Evolutionary conservation across 192 early-diverging fungal species (phyloP).

Genomic region (Umbelopsis sp.): DNA sequence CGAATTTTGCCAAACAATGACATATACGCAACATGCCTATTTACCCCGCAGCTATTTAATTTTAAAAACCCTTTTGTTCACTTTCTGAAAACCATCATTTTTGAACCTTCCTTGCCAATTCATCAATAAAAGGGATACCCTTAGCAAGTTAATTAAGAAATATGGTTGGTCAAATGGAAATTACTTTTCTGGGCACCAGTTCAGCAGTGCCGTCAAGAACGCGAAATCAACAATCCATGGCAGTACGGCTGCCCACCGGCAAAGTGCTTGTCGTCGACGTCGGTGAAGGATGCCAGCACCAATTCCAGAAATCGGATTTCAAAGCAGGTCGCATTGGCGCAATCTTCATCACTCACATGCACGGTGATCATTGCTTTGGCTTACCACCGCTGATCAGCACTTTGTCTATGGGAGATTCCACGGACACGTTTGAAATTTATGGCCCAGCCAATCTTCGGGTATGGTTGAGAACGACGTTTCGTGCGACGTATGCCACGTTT

Average conservation of each 20-base stretch:
- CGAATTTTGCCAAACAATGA: too few species aligned
- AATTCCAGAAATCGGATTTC: slow-evolving; percentile 46
- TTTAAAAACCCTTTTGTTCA: too few species aligned
- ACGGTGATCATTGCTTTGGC: slow-evolving; percentile 59
- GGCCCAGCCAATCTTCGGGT: slow-evolving; percentile 46
- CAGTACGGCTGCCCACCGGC: slow-evolving; percentile 40
- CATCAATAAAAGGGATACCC: too few species aligned
- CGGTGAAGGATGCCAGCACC: slow-evolving; percentile 62
- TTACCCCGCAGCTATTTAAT: too few species aligned
- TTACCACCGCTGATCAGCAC: slow-evolving; percentile 54
- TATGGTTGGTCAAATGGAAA: slow-evolving; percentile 44
- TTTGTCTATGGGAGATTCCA: slow-evolving; percentile 21
- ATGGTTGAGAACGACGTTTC: slow-evolving; percentile 46
- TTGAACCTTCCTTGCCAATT: too few species aligned
- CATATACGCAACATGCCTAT: too few species aligned
- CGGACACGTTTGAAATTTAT: slow-evolving; percentile 49
- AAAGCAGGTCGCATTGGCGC: slow-evolving; percentile 38
- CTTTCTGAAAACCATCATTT: too few species aligned
- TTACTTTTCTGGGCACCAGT: slow-evolving; percentile 59
- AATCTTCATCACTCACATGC: slow-evolving; percentile 56
- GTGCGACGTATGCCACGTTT: slow-evolving; percentile 39
- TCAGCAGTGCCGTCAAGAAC: slow-evolving; percentile 61
- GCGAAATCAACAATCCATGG: slow-evolving; percentile 56
- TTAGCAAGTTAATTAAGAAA: not conserved
- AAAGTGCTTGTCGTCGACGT: slow-evolving; percentile 54